Base-by-base conservation (phyloP, 352 stramenopile genomes). In the Phytophthora multivora region DNA sequence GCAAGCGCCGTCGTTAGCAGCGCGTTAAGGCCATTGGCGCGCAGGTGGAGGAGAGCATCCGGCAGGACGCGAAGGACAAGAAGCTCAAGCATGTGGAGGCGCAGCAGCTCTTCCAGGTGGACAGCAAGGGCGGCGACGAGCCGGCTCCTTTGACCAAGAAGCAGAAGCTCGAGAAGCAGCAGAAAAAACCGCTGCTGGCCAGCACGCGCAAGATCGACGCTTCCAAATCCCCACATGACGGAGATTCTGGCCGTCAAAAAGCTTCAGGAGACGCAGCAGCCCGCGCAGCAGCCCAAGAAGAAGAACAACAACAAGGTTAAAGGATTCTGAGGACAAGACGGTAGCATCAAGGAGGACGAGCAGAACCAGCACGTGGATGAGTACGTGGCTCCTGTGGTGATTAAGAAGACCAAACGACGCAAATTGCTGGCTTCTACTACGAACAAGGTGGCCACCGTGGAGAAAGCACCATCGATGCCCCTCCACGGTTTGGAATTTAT, bases 21-120 rank as follows among this genome's bases (percentile, higher is more conserved):
- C 83, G 83, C 59, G 55, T 88, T 13, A 70, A 86, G 66, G 71
- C 66, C 38, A 56, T 95, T n/a, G 87, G 87, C 47, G 76, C 65
- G 39, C 66, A 89, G 58, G 76, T 95, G 51, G 87, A 95, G 62
- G 79, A 75, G 46, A 91, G 75, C 52, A 93, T 95, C 50, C 80
- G 74, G n/a, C 74, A 91, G 55, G 78, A 91, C 43, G 83, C 72
- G 4, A 81, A 95, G 59, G 77, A 87, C 33, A 82, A 90, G 46
- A 91, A 93, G 73, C 75, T 93, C n/a, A 67, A 94, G 69, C 69
- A 86, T 33, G 80, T 86, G 11, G 63, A 73, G 38, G 80, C 77
- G 33, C 69, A 84, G n/a, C 69, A 92, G 67, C 77, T 95, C 18
- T 95, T 93, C 71, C 79, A 90, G 58, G 73, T 94, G 46, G 87